Percentiles rank a stretch among this genome's conserved stretches.
Conservation (phyloP, 2,329 filamentous ascomycete species). For the Colletotrichum eleusines region DNA sequence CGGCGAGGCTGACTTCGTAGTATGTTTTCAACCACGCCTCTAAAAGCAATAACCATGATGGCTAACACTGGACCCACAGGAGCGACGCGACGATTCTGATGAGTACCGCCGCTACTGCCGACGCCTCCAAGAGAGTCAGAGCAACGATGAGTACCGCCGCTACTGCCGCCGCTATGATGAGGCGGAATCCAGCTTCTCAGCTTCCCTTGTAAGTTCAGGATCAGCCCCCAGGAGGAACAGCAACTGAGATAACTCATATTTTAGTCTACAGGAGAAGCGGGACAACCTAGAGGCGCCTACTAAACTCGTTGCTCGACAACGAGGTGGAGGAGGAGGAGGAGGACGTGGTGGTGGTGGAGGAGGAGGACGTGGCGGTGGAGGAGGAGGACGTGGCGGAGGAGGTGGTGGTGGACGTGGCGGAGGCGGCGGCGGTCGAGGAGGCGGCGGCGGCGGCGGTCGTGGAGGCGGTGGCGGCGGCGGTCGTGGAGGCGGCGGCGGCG, state of each 20-base stretch:
- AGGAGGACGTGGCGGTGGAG: background rate
- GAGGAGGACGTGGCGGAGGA: background rate
- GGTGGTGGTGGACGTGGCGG: background rate
- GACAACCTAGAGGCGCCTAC: background rate
- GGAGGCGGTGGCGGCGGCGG: no score
- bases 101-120: background rate
- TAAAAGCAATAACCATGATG: no score
- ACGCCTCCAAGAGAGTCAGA: no score
- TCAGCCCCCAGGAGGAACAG: background rate
- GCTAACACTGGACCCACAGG: no score
- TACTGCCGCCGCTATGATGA: background rate
- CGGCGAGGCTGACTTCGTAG: no score
- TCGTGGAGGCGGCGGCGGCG: no score
- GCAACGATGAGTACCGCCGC: background rate
- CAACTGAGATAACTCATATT: background rate
- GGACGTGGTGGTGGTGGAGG: background rate
- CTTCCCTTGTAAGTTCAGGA: background rate
- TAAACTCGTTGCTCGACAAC: background rate
- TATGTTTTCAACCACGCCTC: no score
- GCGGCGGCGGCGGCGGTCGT: no score
- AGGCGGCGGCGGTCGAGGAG: no score
- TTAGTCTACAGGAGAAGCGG: background rate
- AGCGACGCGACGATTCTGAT: background rate
- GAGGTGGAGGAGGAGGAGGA: background rate
- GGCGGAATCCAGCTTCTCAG: background rate